Base-by-base conservation (phyloP, 2,329 filamentous ascomycete genomes). In the Ceratocystis papillata region DNA sequence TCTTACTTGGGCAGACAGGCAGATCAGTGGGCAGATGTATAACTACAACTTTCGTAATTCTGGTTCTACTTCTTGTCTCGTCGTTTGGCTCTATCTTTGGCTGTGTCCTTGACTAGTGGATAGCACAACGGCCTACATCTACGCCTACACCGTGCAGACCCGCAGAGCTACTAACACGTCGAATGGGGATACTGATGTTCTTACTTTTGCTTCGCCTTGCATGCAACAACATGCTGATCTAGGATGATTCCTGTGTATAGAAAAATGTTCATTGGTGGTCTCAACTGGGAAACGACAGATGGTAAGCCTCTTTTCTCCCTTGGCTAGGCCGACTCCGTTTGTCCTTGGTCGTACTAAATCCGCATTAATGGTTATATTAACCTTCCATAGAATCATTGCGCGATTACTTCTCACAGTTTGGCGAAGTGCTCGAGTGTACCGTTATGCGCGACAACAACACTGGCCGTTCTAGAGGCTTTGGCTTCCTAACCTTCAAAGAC, bases 231-330 rank as follows among this genome's bases (percentile, higher is more conserved):
- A 59, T 59, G 30, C 25, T 57, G 12, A 65, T 28, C 20, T 12
- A 15, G 50, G 45, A 48, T 63, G 60, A 12, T 53, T 61, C 12
- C 45, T 70, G 55, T 69, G 8, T 44, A 50, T 78, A 99, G 94
- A 73, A 99, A 99, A 80, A 99, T 99, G 94, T 99, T 99, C 73
- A 99, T 99, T 77, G 94, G 94, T 72, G 94, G 94, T 50, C 79
- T 99, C 65, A 99, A 99, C 75, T 99, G 94, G 94, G 94, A 99
- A 77, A 99, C 94, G 17, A 97, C 94, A 66, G 93, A 97, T 79
- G 87, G 93, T 97, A 86, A 82, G 91, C 33, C 64, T 41, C 10
- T 41, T 41, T 12, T 12, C 37, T 6, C 8, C 45, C 12, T 6
- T 65, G n/a, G 48, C 48, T 28, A 7, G 46, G 17, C 46, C 46